Evolutionary conservation across 1,284 basidiomycete species (phyloP).

Genomic region (Sporisorium graminicola): DNA sequence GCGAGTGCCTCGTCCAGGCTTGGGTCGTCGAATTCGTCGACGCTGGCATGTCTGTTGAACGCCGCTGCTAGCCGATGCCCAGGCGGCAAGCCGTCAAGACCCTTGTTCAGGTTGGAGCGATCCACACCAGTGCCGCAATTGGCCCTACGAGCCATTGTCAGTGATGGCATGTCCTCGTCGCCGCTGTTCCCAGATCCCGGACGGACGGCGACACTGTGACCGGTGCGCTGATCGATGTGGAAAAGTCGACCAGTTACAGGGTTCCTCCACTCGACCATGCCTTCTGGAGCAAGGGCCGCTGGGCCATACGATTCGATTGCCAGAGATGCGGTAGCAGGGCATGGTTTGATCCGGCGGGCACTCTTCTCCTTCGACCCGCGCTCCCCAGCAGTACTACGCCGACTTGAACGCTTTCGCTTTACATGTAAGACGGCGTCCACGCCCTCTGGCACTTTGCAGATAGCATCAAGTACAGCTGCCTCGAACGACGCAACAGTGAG

Average conservation of each 20-base stretch:
- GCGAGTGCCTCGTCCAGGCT: slow-evolving; percentile 25
- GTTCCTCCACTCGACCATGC: slow-evolving; percentile 21
- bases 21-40: slow-evolving; percentile 32
- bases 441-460: background rate
- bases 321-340: slow-evolving; percentile 18
- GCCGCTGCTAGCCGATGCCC: background rate
- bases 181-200: background rate
- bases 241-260: slow-evolving; percentile 28
- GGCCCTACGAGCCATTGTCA: no score
- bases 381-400: slow-evolving; percentile 5
- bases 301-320: slow-evolving; percentile 17
- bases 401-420: slow-evolving; percentile 15
- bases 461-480: slow-evolving; percentile 15
- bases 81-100: background rate
- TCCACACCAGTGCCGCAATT: background rate
- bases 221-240: slow-evolving; percentile 34
- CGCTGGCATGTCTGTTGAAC: background rate
- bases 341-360: background rate
- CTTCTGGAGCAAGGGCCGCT: slow-evolving; percentile 4
- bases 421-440: background rate
- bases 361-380: no score
- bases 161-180: background rate
- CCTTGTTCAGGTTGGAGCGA: slow-evolving; percentile 12
- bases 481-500: slow-evolving; percentile 6
- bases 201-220: slow-evolving; percentile 22